Conservation (phyloP, 139 green algal species). For the Micractinium conductrix region DNA sequence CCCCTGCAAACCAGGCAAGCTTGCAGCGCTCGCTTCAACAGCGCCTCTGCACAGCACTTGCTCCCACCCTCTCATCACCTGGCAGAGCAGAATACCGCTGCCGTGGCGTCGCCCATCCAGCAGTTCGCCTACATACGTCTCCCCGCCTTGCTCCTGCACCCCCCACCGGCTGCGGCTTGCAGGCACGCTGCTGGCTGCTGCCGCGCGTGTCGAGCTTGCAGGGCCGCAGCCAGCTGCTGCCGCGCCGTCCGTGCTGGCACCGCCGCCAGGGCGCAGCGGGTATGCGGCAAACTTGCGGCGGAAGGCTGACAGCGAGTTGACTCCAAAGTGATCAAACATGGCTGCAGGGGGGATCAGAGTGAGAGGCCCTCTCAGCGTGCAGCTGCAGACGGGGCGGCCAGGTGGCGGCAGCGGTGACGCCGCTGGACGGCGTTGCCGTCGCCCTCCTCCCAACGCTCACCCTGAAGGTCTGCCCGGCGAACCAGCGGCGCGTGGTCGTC, state of each 20-base stretch:
- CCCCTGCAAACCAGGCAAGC: no score
- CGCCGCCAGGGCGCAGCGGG: background rate
- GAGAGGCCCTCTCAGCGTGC: no score
- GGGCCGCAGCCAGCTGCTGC: background rate
- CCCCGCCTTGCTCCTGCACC: background rate
- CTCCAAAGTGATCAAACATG: conserved; percentile 23
- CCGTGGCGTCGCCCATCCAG: conserved; percentile 5
- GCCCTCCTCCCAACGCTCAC: no score
- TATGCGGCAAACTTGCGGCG: background rate
- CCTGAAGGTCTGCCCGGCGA: conserved; percentile 1
- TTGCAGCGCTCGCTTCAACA: no score
- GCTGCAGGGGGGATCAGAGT: background rate
- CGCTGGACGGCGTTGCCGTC: no score
- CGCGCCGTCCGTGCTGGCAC: background rate
- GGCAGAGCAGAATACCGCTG: conserved; percentile 11
- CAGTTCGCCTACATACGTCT: conserved; percentile 14
- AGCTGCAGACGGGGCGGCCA: no score
- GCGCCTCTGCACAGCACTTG: no score
- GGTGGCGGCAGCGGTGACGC: no score
- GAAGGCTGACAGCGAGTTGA: conserved; percentile 21
- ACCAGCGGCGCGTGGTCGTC: background rate
- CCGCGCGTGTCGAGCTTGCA: background rate
- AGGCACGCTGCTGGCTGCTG: background rate
- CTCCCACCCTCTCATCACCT: no score
- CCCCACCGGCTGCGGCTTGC: background rate